Conservation (phyloP, 2,329 filamentous ascomycete species). For the Lecanicillium sp. region DNA sequence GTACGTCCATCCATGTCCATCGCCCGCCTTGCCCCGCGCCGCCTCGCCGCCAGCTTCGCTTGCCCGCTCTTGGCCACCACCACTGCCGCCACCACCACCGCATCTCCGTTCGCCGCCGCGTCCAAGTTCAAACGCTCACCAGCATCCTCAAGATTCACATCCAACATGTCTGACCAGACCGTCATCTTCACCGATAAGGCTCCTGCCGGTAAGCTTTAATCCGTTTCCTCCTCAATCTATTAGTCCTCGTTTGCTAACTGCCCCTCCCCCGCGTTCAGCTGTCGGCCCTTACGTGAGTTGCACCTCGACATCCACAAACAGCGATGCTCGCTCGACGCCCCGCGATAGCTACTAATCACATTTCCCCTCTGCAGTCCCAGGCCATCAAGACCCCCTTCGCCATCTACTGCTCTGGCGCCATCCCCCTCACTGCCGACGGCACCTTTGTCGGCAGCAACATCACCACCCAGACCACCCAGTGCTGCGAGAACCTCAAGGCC, state of each 20-base stretch:
- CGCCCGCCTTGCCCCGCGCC: conserved; percentile 17
- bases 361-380: conserved; percentile 45
- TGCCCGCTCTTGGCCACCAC: not conserved
- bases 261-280: conserved; percentile 33
- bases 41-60: not conserved
- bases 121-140: conserved; percentile 7
- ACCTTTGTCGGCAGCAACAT: conserved; percentile 54
- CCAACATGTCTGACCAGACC: conserved; percentile 42
- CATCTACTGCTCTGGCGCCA: conserved; percentile 66
- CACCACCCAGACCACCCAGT: conserved; percentile 55
- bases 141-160: conserved; percentile 14
- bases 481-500: conserved; percentile 72
- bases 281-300: conserved; percentile 57
- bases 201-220: conserved; percentile 44
- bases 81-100: not conserved
- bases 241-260: not conserved
- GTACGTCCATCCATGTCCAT: conserved; percentile 23
- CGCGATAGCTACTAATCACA: conserved; percentile 15
- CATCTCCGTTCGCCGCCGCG: not conserved
- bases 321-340: not conserved
- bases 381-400: conserved; percentile 59
- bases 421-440: conserved; percentile 58
- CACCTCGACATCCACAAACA: not conserved
- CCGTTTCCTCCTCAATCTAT: not conserved
- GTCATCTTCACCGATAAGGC: conserved; percentile 54